Conservation (phyloP, 805 yeast genomes). For the Ogataea nonfermentans region DNA sequence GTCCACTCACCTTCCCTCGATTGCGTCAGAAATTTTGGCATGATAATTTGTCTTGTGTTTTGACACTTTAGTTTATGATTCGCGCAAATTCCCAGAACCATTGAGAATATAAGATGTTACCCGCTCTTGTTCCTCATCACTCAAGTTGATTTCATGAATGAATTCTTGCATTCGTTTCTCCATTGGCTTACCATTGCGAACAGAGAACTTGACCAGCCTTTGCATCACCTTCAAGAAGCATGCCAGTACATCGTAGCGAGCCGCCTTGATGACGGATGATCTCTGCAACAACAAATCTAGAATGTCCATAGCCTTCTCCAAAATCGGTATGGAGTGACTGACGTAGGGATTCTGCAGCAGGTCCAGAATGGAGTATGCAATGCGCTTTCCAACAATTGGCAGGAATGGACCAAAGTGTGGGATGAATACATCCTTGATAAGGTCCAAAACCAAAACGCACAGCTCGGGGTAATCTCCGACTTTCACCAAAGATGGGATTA, state of each 20-base stretch:
- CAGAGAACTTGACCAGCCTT: slow-evolving; percentile 10
- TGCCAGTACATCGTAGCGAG: slow-evolving; percentile 27
- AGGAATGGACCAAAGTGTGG: slow-evolving; percentile 18
- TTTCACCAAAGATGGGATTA: slow-evolving; percentile 29
- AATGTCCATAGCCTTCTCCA: slow-evolving; percentile 9
- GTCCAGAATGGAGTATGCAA: slow-evolving; percentile 26
- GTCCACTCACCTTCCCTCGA: slow-evolving; percentile 21
- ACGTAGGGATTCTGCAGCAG: slow-evolving; percentile 29
- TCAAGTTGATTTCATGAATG: not conserved
- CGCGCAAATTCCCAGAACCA: not conserved
- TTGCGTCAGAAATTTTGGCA: slow-evolving; percentile 25
- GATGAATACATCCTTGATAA: slow-evolving; percentile 13
- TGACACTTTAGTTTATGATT: not conserved
- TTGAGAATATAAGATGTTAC: slow-evolving; percentile 1
- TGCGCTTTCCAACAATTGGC: slow-evolving; percentile 21
- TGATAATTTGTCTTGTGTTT: slow-evolving; percentile 2
- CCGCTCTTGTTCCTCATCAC: slow-evolving; percentile 6
- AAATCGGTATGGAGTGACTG: slow-evolving; percentile 14
- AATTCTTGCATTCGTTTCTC: not conserved
- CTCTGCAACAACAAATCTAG: not conserved
- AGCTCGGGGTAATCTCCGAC: slow-evolving; percentile 28
- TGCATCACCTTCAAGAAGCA: slow-evolving; percentile 16
- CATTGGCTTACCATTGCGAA: not conserved
- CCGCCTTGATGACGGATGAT: not conserved
- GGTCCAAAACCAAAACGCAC: slow-evolving; percentile 14